Evolutionary conservation across 1,284 basidiomycete genomes (phyloP).

Genomic region (Rhodotorula sp.): DNA sequence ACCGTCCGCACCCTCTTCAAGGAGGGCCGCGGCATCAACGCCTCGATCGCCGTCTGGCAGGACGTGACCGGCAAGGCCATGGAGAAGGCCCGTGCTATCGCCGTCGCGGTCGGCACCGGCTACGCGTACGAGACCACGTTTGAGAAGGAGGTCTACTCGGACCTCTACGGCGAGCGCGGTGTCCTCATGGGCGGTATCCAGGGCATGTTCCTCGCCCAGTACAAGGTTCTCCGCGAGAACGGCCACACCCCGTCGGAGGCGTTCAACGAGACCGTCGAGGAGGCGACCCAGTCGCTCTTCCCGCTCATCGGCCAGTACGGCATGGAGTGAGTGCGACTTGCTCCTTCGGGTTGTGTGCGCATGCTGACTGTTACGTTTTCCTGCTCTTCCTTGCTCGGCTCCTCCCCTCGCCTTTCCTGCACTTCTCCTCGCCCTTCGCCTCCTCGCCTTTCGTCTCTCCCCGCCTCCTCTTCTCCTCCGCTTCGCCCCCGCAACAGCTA

Average conservation of each 20-base stretch:
- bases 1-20: conserved; percentile 99
- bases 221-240: conserved; percentile 96
- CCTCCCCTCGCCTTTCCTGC: conserved; percentile 75
- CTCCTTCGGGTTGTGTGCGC: not conserved
- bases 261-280: conserved; percentile 99
- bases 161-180: conserved; percentile 99
- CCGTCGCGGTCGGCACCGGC: conserved; percentile 92
- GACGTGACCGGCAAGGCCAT: conserved; percentile 97
- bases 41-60: conserved; percentile 58
- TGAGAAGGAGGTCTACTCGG: conserved; percentile 99
- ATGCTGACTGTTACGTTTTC: conserved; percentile 62
- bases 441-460: conserved; percentile 67
- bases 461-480: conserved; percentile 62
- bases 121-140: conserved; percentile 99
- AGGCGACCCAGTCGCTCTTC: conserved; percentile 97
- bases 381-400: conserved; percentile 51
- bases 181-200: conserved; percentile 99
- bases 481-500: conserved; percentile 70
- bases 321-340: conserved; percentile 76
- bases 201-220: conserved; percentile 98
- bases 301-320: conserved; percentile 83
- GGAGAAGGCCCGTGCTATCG: conserved; percentile 94
- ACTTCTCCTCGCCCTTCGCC: no score
- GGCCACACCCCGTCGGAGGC: conserved; percentile 97
- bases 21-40: conserved; percentile 96